These are phyloP conservation scores for Aspergillus pseudoviridinutans DNA, from an alignment of 2,329 filamentous ascomycete species.

Conservation along the genomic window DNA sequence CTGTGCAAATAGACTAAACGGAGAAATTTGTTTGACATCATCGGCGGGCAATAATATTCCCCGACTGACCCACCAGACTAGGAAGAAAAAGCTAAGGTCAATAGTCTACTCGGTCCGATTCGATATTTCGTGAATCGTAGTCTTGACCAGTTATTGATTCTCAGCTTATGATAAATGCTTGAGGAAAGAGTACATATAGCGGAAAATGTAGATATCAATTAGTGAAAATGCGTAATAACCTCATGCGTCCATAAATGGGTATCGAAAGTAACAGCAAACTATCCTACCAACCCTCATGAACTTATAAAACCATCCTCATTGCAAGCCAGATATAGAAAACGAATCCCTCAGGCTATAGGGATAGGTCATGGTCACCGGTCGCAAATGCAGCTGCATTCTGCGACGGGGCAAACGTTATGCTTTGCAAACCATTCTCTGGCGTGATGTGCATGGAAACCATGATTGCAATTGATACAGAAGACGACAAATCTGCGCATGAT, in stretches of 20 bases:
- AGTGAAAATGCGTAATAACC: not conserved
- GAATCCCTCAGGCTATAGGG: not conserved
- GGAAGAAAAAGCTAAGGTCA: not conserved
- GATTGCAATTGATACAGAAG: slow-evolving; percentile 60
- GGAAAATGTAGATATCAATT: not conserved
- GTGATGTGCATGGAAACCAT: slow-evolving; percentile 62
- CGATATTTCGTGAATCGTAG: too few species aligned
- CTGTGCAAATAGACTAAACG: not conserved
- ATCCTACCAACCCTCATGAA: not conserved
- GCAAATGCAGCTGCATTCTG: slow-evolving; percentile 40
- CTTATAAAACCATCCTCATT: not conserved
- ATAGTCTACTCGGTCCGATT: too few species aligned
- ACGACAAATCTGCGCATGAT: slow-evolving; percentile 53
- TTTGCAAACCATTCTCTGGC: slow-evolving; percentile 57
- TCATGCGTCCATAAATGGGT: not conserved
- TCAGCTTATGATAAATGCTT: not conserved
- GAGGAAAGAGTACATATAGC: not conserved
- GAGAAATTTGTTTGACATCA: slow-evolving; percentile 3
- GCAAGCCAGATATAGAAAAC: not conserved
- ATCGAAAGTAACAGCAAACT: not conserved
- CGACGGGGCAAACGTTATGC: slow-evolving; percentile 38
- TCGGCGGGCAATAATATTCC: not conserved
- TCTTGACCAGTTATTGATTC: not conserved
- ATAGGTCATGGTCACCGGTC: slow-evolving; percentile 25
- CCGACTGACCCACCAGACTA: not conserved